Evolutionary conservation across 805 yeast species (phyloP).

Genomic region (Phaffomyces antillensis): DNA sequence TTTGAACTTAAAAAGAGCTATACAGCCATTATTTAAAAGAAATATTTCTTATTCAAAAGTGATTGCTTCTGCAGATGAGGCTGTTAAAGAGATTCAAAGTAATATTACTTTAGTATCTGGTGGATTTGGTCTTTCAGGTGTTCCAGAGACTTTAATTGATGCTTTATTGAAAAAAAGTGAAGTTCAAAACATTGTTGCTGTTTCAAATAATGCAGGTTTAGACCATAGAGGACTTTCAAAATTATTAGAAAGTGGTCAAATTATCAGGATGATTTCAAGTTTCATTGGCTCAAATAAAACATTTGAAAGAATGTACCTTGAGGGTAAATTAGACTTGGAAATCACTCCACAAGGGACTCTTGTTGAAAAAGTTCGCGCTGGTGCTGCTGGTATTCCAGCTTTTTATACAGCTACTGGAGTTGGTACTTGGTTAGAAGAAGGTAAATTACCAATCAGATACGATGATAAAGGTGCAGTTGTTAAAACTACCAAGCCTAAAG

Average conservation of each 20-base stretch:
- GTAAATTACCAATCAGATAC: conserved; percentile 38
- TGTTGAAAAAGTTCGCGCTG: conserved; percentile 43
- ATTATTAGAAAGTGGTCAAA: conserved; percentile 35
- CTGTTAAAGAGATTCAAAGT: conserved; percentile 25
- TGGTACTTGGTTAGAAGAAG: conserved; percentile 45
- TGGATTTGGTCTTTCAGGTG: conserved; percentile 43
- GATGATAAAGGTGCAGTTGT: conserved; percentile 26
- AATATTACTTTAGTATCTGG: conserved; percentile 35
- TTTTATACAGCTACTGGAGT: conserved; percentile 43
- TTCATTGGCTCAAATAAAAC: conserved; percentile 39
- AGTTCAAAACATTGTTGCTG: conserved; percentile 33
- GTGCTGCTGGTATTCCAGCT: conserved; percentile 43
- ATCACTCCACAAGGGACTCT: conserved; percentile 46
- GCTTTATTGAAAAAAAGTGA: conserved; percentile 29
- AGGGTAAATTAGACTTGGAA: conserved; percentile 39
- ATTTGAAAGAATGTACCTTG: conserved; percentile 33
- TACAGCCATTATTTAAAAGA: background rate
- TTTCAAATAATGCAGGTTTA: conserved; percentile 43
- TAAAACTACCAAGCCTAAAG: conserved; percentile 32
- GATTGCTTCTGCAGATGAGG: conserved; percentile 21
- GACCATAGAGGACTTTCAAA: conserved; percentile 37
- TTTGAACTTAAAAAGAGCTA: background rate
- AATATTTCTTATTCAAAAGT: background rate
- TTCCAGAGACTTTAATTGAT: conserved; percentile 37
- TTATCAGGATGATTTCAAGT: conserved; percentile 37